Conservation (phyloP, 345 rosid genomes). For the Camelina laxa region DNA sequence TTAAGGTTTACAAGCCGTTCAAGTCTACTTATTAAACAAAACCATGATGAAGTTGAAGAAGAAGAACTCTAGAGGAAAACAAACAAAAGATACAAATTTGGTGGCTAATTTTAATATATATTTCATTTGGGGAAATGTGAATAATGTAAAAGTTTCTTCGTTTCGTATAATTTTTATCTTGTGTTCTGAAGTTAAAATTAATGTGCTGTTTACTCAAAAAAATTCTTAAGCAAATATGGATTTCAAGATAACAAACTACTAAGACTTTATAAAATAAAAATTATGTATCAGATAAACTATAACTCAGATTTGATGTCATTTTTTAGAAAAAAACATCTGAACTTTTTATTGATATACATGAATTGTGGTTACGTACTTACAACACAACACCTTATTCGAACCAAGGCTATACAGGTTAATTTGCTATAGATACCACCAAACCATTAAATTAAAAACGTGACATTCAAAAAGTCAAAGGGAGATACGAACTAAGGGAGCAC, state of each 20-base stretch:
- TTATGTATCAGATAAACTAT: neutral
- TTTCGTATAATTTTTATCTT: slow-evolving; percentile 14
- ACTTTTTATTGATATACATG: too few species aligned
- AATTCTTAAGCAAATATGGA: neutral
- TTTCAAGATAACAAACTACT: neutral
- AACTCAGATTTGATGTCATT: too few species aligned
- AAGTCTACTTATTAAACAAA: slow-evolving; percentile 41
- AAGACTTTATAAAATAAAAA: neutral
- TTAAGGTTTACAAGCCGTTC: slow-evolving; percentile 50
- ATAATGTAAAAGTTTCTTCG: slow-evolving; percentile 34
- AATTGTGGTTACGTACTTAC: too few species aligned
- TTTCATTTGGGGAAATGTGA: slow-evolving; percentile 39
- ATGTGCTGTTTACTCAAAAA: neutral
- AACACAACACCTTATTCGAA: too few species aligned
- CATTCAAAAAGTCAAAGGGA: too few species aligned
- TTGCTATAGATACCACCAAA: too few species aligned
- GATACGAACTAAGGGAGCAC: too few species aligned
- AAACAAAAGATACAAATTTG: slow-evolving; percentile 25
- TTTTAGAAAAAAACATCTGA: too few species aligned
- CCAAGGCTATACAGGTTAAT: too few species aligned
- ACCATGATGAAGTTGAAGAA: slow-evolving; percentile 16
- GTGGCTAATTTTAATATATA: slow-evolving; percentile 12
- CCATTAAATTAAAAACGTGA: too few species aligned
- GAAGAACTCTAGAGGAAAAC: neutral
- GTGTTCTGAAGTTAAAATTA: neutral